Evolutionary conservation across 163 green algal genomes (phyloP), one percentile per base, ranked within the genome.

Genomic region (Volvox carteri): DNA sequence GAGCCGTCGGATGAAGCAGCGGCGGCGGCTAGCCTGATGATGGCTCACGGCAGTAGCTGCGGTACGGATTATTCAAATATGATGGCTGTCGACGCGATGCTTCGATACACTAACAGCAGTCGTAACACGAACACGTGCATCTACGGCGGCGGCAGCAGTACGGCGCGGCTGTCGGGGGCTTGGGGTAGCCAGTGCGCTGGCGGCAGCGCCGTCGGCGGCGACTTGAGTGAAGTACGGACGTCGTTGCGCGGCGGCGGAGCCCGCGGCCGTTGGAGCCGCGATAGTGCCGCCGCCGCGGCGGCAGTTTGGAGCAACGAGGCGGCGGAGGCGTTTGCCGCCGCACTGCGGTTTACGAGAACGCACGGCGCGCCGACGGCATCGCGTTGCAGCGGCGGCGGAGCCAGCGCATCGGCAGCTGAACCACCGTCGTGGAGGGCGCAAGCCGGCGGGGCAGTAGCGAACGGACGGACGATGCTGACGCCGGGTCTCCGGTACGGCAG

Each of bases 281-380:
- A 88, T 28, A 83, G 68, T 37, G 83, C 68, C 9, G 37, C 50
- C 4, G 83, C 83, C 6, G 83, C 83, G 0, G 83, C 83, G 2
- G 83, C 83, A 23, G 46, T 88, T 19, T 88, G 83, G 83, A 58
- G 68, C 39, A 81, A 68, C 68, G 83, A 88, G 50, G 83, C 68
- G 0, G 25, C 68, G 11, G 83, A 88, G 23, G 83, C 83, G 19
- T 44, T 88, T 37, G 83, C 48, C 16, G 83, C 83, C 23, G 83
- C 83, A 41, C 25, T 81, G 67, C 21, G n/a, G 11, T 88, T 88
- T 14, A 88, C 68, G 5, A 25, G 48, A 21, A 35, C 12, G 30
- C 50, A 68, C 12, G 44, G 30, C 46, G 11, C 23, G 33, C 35
- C 14, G 30, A 18, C 16, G 33, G 33, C 50, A 8, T 39, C 33